Evolutionary conservation across 1,139 yeast species (phyloP).

Genomic region (Pichia sp.): DNA sequence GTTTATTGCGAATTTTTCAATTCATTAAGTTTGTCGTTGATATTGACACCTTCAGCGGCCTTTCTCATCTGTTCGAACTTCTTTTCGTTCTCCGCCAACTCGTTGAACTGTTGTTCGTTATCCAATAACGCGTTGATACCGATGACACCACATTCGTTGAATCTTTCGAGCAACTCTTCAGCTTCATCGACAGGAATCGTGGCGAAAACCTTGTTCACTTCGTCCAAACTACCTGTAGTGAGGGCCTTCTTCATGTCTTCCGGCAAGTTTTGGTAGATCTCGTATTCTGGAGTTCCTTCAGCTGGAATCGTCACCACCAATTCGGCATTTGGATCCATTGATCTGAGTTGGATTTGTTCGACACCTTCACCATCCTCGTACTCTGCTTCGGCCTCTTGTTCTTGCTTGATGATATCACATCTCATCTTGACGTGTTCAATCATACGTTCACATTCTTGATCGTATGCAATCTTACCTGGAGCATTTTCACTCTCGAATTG

Average conservation of each 20-base stretch:
- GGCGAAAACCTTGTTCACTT: conserved; percentile 81
- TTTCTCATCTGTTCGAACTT: conserved; percentile 16
- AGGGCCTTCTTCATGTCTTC: conserved; percentile 71
- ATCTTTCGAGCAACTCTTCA: conserved; percentile 67
- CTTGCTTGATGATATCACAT: conserved; percentile 63
- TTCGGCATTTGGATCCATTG: conserved; percentile 82
- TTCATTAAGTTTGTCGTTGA: conserved; percentile 12
- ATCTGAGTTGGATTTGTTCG: conserved; percentile 81
- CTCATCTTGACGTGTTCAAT: conserved; percentile 70
- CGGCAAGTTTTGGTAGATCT: conserved; percentile 58
- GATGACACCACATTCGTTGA: conserved; percentile 81
- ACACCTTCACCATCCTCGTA: conserved; percentile 45
- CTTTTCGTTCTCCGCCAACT: conserved; percentile 44
- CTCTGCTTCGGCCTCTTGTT: conserved; percentile 31
- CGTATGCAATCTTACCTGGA: conserved; percentile 66
- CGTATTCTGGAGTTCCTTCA: conserved; percentile 51
- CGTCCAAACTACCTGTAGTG: conserved; percentile 67
- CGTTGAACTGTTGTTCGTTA: conserved; percentile 66
- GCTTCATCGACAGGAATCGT: conserved; percentile 77
- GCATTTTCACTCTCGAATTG: conserved; percentile 54
- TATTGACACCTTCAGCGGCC: conserved; percentile 16
- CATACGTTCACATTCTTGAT: conserved; percentile 71
- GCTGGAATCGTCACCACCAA: conserved; percentile 71
- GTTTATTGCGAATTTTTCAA: neutral
- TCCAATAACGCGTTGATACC: conserved; percentile 77